Evolutionary conservation across 352 stramenopile species (phyloP), one percentile per base, ranked within the genome.

Genomic region (Blastocystis sp.): DNA sequence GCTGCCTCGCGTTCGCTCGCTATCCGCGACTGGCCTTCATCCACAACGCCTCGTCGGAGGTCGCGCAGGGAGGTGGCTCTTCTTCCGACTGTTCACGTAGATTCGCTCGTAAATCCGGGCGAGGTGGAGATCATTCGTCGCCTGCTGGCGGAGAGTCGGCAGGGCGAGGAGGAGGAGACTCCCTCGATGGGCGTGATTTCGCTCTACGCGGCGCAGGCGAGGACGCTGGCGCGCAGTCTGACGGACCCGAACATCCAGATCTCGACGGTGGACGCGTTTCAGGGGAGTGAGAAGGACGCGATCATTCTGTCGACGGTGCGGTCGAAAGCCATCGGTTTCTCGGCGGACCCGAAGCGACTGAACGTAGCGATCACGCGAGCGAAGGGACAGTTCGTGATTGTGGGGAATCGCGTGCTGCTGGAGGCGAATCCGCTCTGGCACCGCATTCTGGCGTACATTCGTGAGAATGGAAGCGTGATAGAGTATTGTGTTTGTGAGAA

Each of bases 271-370:
- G 95, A 98, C 90, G 94, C 93, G 0, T 99, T 97, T 88, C 96
- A 99, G 90, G 96, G 96, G 0, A 90, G 95, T 63, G 96, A 99
- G 89, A 97, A 97, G 81, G 95, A 99, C 88, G 88, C 99, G 14
- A 98, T 99, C 84, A 94, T 99, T 48, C 97, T 99, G 87, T 98
- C 94, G 4, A 94, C 94, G 44, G 95, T 98, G 3, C 67, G 89
- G 29, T 88, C 90, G 4, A 89, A 91, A 27, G 90, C 91, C n/a
- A 94, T 96, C 78, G 92, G 92, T 64, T 96, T 96, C 87, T 88
- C 95, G 69, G 91, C 90, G 36, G 92, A 96, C 84, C 90, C 94
- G 79, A 90, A 92, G 11, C 92, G 92, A 67, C 69, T 96, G 16
- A 96, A 96, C 40, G 92, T 96, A 38, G 92, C 90, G 16, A 93